A percentile compares a stretch with the other conserved stretches of the same genome.
phyloP scores from a whole-genome alignment of 2,329 filamentous ascomycete genomes.

The Parafenestella ontariensis region DNA sequence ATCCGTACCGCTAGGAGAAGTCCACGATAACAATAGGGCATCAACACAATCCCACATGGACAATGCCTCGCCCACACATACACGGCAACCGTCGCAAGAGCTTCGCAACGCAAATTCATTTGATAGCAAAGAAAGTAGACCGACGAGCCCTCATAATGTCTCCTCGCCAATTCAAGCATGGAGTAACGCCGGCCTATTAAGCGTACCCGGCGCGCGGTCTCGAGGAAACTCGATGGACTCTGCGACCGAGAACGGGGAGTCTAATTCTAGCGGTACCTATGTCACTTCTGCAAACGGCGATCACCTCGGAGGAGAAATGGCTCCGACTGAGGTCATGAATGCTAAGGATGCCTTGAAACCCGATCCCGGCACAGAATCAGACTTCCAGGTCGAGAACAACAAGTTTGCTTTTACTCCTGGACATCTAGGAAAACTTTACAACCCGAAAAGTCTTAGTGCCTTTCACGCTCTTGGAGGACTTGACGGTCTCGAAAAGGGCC shows the following conservation, averaged over 20 bases:
- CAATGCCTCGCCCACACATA: constrained; percentile 34
- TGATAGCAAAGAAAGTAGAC: constrained; percentile 69
- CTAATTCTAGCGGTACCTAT: constrained; percentile 66
- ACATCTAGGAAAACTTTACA: constrained; percentile 80
- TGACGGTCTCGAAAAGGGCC: constrained; percentile 73
- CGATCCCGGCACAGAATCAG: constrained; percentile 71
- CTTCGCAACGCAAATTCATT: constrained; percentile 65
- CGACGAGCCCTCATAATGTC: constrained; percentile 72
- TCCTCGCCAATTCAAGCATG: constrained; percentile 66
- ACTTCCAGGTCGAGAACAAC: constrained; percentile 76
- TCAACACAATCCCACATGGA: constrained; percentile 31
- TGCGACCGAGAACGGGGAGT: constrained; percentile 61
- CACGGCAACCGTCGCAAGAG: constrained; percentile 52
- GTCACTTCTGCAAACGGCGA: constrained; percentile 56
- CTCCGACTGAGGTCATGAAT: constrained; percentile 64
- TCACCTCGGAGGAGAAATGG: constrained; percentile 50
- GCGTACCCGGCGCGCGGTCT: constrained; percentile 68
- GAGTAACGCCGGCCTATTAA: constrained; percentile 66
- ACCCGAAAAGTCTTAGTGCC: constrained; percentile 77
- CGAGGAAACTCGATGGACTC: constrained; percentile 73
- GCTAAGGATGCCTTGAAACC: constrained; percentile 75
- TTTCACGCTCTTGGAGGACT: constrained; percentile 79
- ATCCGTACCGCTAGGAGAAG: constrained; percentile 43
- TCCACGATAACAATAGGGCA: constrained; percentile 38
- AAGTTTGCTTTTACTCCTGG: constrained; percentile 85